Conservation (phyloP, 1,284 basidiomycete genomes). For the Gastroboletus turbinatus region DNA sequence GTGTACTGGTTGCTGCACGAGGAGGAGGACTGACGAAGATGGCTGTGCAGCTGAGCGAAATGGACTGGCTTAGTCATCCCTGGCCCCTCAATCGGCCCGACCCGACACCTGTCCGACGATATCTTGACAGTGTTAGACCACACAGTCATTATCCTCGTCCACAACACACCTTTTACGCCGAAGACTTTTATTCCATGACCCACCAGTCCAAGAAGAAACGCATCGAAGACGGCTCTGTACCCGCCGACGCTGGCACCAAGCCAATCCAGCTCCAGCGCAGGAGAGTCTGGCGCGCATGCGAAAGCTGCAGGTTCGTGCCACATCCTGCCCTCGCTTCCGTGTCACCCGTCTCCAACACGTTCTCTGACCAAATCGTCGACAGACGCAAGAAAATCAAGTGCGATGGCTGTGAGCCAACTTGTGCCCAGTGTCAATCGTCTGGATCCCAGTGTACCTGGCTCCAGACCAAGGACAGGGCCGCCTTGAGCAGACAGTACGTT, state of each 20-base stretch:
- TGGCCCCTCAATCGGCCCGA: slow-evolving; percentile 34
- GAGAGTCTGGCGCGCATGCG: slow-evolving; percentile 80
- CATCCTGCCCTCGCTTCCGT: slow-evolving; percentile 14
- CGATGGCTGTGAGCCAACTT: slow-evolving; percentile 81
- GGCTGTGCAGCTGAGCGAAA: slow-evolving; percentile 27
- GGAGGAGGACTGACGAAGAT: slow-evolving; percentile 19
- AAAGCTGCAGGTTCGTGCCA: slow-evolving; percentile 72
- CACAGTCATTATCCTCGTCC: slow-evolving; percentile 27
- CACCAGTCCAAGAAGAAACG: slow-evolving; percentile 71
- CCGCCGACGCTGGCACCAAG: slow-evolving; percentile 58
- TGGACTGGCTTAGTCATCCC: slow-evolving; percentile 37
- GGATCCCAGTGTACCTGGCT: slow-evolving; percentile 80
- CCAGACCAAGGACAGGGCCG: slow-evolving; percentile 83
- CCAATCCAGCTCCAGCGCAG: slow-evolving; percentile 73
- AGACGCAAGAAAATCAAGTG: slow-evolving; percentile 90
- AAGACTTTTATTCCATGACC: slow-evolving; percentile 49
- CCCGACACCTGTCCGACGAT: slow-evolving; percentile 36
- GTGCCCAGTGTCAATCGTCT: slow-evolving; percentile 72
- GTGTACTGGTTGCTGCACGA: slow-evolving; percentile 22
- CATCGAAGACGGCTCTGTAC: slow-evolving; percentile 53
- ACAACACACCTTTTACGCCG: slow-evolving; percentile 45
- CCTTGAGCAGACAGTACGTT: slow-evolving; percentile 79
- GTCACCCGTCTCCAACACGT: slow-evolving; percentile 11
- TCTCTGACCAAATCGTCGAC: slow-evolving; percentile 22
- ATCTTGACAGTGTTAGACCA: slow-evolving; percentile 29